Conservation (phyloP, 441 rosid genomes). For the Brassica hybrid region DNA sequence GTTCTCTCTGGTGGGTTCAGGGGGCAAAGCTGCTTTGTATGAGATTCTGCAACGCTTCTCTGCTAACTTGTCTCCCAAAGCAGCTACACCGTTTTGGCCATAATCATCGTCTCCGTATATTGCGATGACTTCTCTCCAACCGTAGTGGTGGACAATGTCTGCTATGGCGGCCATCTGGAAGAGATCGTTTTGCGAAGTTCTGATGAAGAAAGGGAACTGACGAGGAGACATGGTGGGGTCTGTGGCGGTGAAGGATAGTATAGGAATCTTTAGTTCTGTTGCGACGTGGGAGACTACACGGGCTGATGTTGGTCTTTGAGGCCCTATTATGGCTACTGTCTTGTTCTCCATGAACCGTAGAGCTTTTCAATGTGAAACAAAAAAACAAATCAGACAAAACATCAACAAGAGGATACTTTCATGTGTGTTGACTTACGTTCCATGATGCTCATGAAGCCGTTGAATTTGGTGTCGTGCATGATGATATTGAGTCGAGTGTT, state of each 20-base stretch:
- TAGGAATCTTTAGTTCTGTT: slow-evolving; percentile 70
- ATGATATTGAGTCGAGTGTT: slow-evolving; percentile 55
- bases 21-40: slow-evolving; percentile 71
- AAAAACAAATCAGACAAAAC: slow-evolving; percentile 24
- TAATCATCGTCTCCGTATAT: slow-evolving; percentile 78
- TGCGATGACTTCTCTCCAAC: slow-evolving; percentile 90
- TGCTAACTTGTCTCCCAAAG: slow-evolving; percentile 74
- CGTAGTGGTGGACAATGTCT: slow-evolving; percentile 61
- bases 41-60: slow-evolving; percentile 74
- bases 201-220: slow-evolving; percentile 82
- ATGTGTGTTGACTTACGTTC: slow-evolving; percentile 54
- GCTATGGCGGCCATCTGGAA: slow-evolving; percentile 89
- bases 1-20: slow-evolving; percentile 57
- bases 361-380: slow-evolving; percentile 49
- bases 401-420: slow-evolving; percentile 2
- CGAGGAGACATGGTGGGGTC: slow-evolving; percentile 82
- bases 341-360: slow-evolving; percentile 74
- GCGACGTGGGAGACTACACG: slow-evolving; percentile 72
- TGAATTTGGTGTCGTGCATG: slow-evolving; percentile 65
- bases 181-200: slow-evolving; percentile 76
- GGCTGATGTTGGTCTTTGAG: slow-evolving; percentile 77
- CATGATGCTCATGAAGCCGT: slow-evolving; percentile 74
- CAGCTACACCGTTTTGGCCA: slow-evolving; percentile 85
- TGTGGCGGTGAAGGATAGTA: slow-evolving; percentile 78
- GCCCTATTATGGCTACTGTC: slow-evolving; percentile 83